Evolutionary conservation across 2,329 filamentous ascomycete genomes (phyloP).

Genomic region (Beauveria australis): DNA sequence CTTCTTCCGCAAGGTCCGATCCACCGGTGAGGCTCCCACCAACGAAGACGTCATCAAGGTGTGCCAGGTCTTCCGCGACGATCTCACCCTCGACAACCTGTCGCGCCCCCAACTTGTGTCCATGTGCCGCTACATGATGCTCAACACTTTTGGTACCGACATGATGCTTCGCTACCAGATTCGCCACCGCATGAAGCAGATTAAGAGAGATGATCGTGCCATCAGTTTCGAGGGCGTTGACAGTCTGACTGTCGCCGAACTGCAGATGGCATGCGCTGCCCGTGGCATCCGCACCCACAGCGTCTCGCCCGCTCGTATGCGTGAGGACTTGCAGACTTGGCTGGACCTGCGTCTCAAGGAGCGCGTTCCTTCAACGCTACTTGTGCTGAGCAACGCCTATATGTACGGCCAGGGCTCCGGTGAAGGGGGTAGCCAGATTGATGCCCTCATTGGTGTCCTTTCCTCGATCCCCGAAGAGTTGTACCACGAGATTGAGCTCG

Average conservation of each 20-base stretch:
- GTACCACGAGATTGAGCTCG: conserved; percentile 98
- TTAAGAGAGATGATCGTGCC: conserved; percentile 93
- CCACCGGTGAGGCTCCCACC: conserved; percentile 83
- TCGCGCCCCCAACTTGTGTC: conserved; percentile 91
- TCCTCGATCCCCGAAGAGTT: conserved; percentile 95
- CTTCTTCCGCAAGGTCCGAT: conserved; percentile 93
- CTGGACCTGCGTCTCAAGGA: conserved; percentile 87
- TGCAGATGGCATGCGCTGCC: conserved; percentile 85
- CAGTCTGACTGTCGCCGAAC: conserved; percentile 82
- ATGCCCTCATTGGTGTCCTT: conserved; percentile 84
- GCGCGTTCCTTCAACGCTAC: conserved; percentile 88
- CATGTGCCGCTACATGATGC: conserved; percentile 97
- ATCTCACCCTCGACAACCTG: conserved; percentile 92
- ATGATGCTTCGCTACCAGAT: conserved; percentile 97
- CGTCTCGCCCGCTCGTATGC: conserved; percentile 77
- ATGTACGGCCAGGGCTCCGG: conserved; percentile 89
- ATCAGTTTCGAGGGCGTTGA: conserved; percentile 93
- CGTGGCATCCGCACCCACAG: conserved; percentile 90
- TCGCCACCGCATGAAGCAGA: conserved; percentile 96
- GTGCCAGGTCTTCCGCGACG: conserved; percentile 98
- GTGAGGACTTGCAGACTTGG: conserved; percentile 89
- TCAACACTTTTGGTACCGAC: conserved; percentile 94
- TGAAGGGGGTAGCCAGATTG: conserved; percentile 82
- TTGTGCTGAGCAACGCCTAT: conserved; percentile 95
- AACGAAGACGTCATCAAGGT: conserved; percentile 93